These are phyloP conservation scores for Hygrocybe punicea DNA, from an alignment of 768 basidiomycete genomes.

Conservation along the genomic window DNA sequence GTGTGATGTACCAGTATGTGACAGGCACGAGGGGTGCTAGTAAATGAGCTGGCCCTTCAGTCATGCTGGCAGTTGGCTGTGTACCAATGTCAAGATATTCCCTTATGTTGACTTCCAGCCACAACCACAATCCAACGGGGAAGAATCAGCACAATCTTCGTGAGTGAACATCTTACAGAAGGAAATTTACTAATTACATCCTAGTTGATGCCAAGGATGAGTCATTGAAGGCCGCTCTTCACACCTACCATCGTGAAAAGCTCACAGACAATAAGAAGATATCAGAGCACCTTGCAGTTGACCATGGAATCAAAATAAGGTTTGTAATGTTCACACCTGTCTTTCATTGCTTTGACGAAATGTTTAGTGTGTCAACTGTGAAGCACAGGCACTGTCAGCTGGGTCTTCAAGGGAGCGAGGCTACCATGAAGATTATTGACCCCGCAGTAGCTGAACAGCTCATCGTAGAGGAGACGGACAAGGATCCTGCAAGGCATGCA, in stretches of 20 bases:
- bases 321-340: slow-evolving; percentile 8
- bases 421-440: slow-evolving; percentile 27
- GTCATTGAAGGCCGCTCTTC: slow-evolving; percentile 15
- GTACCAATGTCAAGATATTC: neutral
- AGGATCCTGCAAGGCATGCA: slow-evolving; percentile 27
- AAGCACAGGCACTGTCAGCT: slow-evolving; percentile 25
- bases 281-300: slow-evolving; percentile 21
- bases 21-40: no score
- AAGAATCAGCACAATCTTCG: slow-evolving; percentile 30
- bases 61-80: no score
- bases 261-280: slow-evolving; percentile 27
- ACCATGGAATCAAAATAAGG: slow-evolving; percentile 31
- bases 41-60: no score
- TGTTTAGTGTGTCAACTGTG: slow-evolving; percentile 25
- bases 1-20: no score
- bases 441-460: slow-evolving; percentile 32
- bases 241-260: slow-evolving; percentile 25
- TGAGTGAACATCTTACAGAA: slow-evolving; percentile 12
- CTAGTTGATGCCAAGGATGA: slow-evolving; percentile 23
- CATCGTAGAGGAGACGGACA: slow-evolving; percentile 34
- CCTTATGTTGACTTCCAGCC: neutral
- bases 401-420: slow-evolving; percentile 29
- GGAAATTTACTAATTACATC: neutral
- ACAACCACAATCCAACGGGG: slow-evolving; percentile 20
- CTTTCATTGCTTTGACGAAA: neutral